Evolutionary conservation across 129 eudicot species (phyloP).

Genomic region (Lactuca sativa): DNA sequence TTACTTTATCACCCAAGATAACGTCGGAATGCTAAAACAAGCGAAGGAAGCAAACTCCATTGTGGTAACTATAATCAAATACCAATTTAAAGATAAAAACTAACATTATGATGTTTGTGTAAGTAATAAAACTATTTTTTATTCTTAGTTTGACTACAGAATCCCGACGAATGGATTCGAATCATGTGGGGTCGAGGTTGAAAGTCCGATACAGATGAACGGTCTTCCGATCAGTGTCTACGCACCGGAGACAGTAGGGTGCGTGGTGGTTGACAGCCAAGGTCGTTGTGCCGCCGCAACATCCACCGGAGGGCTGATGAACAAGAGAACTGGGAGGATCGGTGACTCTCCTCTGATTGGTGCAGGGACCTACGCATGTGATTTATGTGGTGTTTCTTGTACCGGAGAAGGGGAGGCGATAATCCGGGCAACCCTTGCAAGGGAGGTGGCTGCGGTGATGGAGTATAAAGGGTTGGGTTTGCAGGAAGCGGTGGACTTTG

Average conservation of each 20-base stretch:
- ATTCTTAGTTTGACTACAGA: constrained; percentile 70
- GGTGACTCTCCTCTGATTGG: constrained; percentile 92
- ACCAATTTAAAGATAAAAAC: background rate
- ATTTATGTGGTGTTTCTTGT: constrained; percentile 79
- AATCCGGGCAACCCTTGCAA: constrained; percentile 76
- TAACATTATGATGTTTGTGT: background rate
- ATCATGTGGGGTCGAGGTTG: constrained; percentile 55
- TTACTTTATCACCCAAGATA: constrained; percentile 80
- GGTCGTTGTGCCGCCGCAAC: constrained; percentile 96
- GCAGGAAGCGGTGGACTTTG: constrained; percentile 88
- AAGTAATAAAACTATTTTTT: background rate
- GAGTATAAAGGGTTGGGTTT: constrained; percentile 82
- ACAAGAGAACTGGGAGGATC: constrained; percentile 73
- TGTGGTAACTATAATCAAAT: constrained; percentile 39
- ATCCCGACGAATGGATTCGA: constrained; percentile 54
- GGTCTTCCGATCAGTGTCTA: constrained; percentile 79
- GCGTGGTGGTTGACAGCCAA: constrained; percentile 79
- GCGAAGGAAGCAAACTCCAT: constrained; percentile 92
- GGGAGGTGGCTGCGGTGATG: constrained; percentile 97
- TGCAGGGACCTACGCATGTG: constrained; percentile 84
- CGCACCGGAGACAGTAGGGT: constrained; percentile 90
- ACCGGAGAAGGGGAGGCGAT: constrained; percentile 98
- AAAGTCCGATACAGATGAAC: constrained; percentile 67
- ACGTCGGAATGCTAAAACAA: constrained; percentile 73
- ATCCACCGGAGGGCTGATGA: constrained; percentile 93